A percentile compares a stretch with the other conserved stretches of the same genome.
Conservation (phyloP, 108 stramenopile species). For the Skeletonema costatum region DNA sequence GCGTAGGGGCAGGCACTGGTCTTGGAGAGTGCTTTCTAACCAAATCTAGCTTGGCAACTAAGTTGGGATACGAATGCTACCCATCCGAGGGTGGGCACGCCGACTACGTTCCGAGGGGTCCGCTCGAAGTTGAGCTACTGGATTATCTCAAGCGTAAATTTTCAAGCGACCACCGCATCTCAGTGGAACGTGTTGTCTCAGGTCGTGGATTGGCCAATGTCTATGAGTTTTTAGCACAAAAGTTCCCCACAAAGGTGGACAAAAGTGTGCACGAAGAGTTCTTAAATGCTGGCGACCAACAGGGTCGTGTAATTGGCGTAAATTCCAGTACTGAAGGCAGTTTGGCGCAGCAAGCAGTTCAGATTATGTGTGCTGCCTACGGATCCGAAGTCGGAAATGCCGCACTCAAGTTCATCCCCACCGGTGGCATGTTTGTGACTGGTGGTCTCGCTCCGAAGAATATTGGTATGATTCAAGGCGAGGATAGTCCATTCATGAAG, state of each 20-base stretch:
- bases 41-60: slow-evolving; percentile 39
- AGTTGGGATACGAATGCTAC: slow-evolving; percentile 82
- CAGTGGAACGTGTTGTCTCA: slow-evolving; percentile 94
- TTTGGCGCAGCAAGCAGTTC: slow-evolving; percentile 55
- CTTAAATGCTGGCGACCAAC: slow-evolving; percentile 62
- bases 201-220: slow-evolving; percentile 95
- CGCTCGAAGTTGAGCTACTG: slow-evolving; percentile 77
- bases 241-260: slow-evolving; percentile 78
- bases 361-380: slow-evolving; percentile 83
- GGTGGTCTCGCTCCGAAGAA: slow-evolving; percentile 98
- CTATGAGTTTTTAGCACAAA: slow-evolving; percentile 92
- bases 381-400: slow-evolving; percentile 91
- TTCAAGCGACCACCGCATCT: slow-evolving; percentile 68
- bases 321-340: slow-evolving; percentile 49
- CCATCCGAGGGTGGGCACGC: slow-evolving; percentile 97
- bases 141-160: slow-evolving; percentile 74
- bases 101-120: slow-evolving; percentile 89
- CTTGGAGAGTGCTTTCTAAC: slow-evolving; percentile 95
- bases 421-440: slow-evolving; percentile 93
- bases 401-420: slow-evolving; percentile 91
- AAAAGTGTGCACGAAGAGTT: slow-evolving; percentile 68
- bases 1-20: slow-evolving; percentile 98
- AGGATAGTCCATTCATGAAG: slow-evolving; percentile 86
- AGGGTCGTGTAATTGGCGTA: slow-evolving; percentile 72
- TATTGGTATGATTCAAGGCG: slow-evolving; percentile 77